Evolutionary conservation across 306 rosid species (phyloP), one percentile per base, ranked within the genome.

Genomic region (Trifolium repens): DNA sequence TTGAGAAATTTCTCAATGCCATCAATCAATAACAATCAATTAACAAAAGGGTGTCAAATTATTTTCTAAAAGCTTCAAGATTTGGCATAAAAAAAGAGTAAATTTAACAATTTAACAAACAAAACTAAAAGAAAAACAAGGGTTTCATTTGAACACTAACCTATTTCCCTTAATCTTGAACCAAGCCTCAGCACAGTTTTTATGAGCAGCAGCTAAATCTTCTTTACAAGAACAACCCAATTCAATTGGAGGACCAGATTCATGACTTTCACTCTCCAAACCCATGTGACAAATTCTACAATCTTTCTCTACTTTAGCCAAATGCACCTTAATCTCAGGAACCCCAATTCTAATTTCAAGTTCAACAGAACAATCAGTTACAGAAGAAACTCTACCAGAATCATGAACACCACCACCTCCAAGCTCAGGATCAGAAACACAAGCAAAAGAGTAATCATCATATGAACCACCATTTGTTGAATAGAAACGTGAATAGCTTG

Each of bases 201-300:
- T 89, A 71, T 96, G 99, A 79, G 93, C 98, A 66, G 97, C 89
- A 82, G 90, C 98, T 67, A 96, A 82, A 75, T 96, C 99, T 71
- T 88, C 88, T 76, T 96, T 96, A 79, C 99, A 96, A 26, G 93
- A 92, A 79, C 99, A 96, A 42, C 99, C 99, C 91, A 96, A 82
- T 79, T 85, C 93, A 40, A 96, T 92, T 8, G 97, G 93, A 71
- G 77, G 72, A 24, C 99, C 99, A 76, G 87, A 90, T 46, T 92
- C 99, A 73, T 83, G 98, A 68, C 93, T 89, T 14, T 92, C 93
- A 81, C 93, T 92, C 73, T 90, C 98, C 96, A 96, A 89, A 73
- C 99, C 97, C 93, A 96, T 82, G 64, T 96, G 99, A 73, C 99
- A 96, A 84, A 96, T 96, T 82, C 99, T 80, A 72, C 99, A 96